Conservation (phyloP, 2,329 filamentous ascomycete species). For the Tetracladium maxilliforme region DNA sequence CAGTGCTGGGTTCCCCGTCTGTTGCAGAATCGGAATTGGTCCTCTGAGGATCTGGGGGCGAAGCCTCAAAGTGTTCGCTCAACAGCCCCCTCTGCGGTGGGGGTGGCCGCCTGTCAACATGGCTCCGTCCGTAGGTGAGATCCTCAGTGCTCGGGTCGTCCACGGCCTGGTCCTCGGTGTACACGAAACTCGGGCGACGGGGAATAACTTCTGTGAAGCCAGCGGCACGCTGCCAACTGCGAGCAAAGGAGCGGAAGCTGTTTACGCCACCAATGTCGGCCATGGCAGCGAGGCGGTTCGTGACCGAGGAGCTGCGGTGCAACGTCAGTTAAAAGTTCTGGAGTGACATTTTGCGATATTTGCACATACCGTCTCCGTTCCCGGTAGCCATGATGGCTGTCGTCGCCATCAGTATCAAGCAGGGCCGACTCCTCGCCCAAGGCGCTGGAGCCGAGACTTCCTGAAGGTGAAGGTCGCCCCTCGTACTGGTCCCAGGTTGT, state of each 20-base stretch:
- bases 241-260: slow-evolving; percentile 84
- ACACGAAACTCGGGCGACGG: slow-evolving; percentile 59
- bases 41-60: slow-evolving; percentile 8
- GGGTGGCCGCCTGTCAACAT: not conserved
- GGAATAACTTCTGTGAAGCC: slow-evolving; percentile 80
- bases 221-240: slow-evolving; percentile 83
- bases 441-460: too few relatives aligned
- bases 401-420: too few relatives aligned
- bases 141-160: slow-evolving; percentile 31
- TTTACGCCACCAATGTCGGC: slow-evolving; percentile 78
- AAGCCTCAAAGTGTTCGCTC: slow-evolving; percentile 33
- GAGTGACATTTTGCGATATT: too few relatives aligned
- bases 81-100: slow-evolving; percentile 18
- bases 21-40: too few relatives aligned
- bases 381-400: too few relatives aligned
- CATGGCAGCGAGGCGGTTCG: slow-evolving; percentile 38
- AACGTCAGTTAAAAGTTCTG: too few relatives aligned
- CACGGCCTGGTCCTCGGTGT: slow-evolving; percentile 37
- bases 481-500: too few relatives aligned
- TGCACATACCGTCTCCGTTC: too few relatives aligned
- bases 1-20: too few relatives aligned
- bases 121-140: not conserved
- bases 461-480: too few relatives aligned
- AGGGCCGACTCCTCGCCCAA: too few relatives aligned
- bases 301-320: slow-evolving; percentile 41